These are phyloP conservation scores for Limnanthes douglasii DNA, from an alignment of 345 rosid genomes.

Conservation along the genomic window DNA sequence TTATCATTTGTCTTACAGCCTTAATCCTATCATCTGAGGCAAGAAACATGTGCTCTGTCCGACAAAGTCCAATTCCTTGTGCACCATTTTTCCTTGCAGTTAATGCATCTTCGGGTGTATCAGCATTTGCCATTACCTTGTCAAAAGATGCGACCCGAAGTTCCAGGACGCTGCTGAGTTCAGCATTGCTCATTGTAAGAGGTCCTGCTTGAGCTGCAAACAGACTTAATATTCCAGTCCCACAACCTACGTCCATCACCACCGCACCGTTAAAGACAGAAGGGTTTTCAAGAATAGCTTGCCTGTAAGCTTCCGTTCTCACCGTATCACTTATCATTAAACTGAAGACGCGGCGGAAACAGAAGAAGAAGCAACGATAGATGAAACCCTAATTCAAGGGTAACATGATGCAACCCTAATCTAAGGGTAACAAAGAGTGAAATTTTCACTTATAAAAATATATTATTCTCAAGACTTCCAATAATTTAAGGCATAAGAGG, in stretches of 20 bases:
- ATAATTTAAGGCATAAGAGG: no score
- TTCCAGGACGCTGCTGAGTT: no score
- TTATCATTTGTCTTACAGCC: slow-evolving; percentile 89
- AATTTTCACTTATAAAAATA: no score
- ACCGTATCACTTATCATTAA: no score
- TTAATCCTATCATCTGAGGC: slow-evolving; percentile 79
- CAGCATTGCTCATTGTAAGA: no score
- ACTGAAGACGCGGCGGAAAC: no score
- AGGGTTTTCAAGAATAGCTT: slow-evolving; percentile 74
- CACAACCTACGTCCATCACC: slow-evolving; percentile 98
- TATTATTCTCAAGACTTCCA: no score
- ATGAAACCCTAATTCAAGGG: no score
- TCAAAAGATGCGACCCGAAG: no score
- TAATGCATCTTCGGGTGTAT: slow-evolving; percentile 89
- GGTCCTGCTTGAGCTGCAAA: slow-evolving; percentile 95
- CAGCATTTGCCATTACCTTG: slow-evolving; percentile 99
- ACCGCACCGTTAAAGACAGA: slow-evolving; percentile 55
- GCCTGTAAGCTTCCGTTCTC: slow-evolving; percentile 70
- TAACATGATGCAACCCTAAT: no score
- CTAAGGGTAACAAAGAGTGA: no score
- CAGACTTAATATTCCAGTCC: slow-evolving; percentile 89
- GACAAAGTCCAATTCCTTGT: slow-evolving; percentile 86
- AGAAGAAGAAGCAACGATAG: no score
- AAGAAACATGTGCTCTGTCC: slow-evolving; percentile 97
- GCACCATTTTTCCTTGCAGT: slow-evolving; percentile 90